A percentile compares a stretch with the other conserved stretches of the same genome.
Conservation (phyloP, 805 yeast genomes). For the Groenewaldozyma tartarivorans region DNA sequence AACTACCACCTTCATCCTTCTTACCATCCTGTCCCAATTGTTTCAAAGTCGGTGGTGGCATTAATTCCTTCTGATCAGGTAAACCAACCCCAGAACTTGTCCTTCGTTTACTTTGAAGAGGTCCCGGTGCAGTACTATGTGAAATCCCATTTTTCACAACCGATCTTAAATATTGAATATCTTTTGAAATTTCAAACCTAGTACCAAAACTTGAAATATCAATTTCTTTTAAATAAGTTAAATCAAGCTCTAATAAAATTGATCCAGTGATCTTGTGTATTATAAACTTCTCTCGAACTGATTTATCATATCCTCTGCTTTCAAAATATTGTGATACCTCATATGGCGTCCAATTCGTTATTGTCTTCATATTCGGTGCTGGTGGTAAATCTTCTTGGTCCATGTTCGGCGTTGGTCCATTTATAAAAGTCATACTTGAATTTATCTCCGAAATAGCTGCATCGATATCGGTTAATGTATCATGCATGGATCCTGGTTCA, state of each 20-base stretch:
- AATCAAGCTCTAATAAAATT: constrained; percentile 75
- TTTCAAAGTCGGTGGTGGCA: neutral
- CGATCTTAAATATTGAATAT: constrained; percentile 54
- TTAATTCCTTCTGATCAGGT: neutral
- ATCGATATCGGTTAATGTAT: constrained; percentile 30
- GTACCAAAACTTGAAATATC: constrained; percentile 93
- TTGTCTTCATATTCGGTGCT: constrained; percentile 14
- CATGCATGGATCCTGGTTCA: constrained; percentile 14
- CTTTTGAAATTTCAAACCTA: constrained; percentile 83
- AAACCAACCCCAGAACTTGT: neutral
- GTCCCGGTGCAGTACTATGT: neutral
- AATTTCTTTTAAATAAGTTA: constrained; percentile 78
- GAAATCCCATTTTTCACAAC: constrained; percentile 4
- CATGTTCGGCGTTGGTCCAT: neutral
- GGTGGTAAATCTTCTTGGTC: neutral
- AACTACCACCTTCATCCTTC: no score
- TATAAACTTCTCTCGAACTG: constrained; percentile 69
- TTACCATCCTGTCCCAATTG: no score
- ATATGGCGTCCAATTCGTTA: constrained; percentile 65
- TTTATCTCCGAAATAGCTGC: constrained; percentile 28
- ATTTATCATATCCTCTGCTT: constrained; percentile 60
- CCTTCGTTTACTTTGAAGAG: neutral
- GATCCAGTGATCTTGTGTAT: constrained; percentile 85
- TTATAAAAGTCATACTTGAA: constrained; percentile 6
- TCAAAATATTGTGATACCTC: constrained; percentile 77